These are phyloP conservation scores for Neurospora sp. DNA, from an alignment of 495 filamentous ascomycete species.

Conservation along the genomic window DNA sequence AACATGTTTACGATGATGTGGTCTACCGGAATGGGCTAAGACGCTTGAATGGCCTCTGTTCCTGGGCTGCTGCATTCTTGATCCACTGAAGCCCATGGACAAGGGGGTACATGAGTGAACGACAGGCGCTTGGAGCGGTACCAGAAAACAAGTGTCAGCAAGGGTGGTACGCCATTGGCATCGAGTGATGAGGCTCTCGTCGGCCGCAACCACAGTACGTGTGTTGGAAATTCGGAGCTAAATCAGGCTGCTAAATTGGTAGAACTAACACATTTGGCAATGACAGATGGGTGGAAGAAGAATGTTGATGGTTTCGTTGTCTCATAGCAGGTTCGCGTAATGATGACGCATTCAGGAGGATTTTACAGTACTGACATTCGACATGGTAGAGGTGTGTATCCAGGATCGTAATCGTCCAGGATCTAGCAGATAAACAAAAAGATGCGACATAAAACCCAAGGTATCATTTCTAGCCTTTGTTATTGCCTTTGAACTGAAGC, in stretches of 20 bases:
- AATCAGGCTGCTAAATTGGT: neutral
- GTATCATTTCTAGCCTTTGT: neutral
- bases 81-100: neutral
- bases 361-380: neutral
- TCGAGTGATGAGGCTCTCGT: neutral
- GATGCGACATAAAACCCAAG: neutral
- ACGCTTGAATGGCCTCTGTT: neutral
- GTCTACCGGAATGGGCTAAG: neutral
- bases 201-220: neutral
- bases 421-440: neutral
- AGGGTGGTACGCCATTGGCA: neutral
- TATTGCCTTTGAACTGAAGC: neutral
- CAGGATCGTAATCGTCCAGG: neutral
- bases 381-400: no score
- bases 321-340: neutral
- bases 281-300: neutral
- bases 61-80: neutral
- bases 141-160: neutral
- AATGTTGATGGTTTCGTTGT: neutral
- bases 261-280: neutral
- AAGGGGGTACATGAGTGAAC: neutral
- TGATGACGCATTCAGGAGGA: neutral
- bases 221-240: neutral
- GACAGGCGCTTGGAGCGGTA: neutral
- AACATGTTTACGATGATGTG: neutral